A percentile compares a stretch with the other conserved stretches of the same genome.
Conservation (phyloP, 805 yeast species). For the Candida easanensis region DNA sequence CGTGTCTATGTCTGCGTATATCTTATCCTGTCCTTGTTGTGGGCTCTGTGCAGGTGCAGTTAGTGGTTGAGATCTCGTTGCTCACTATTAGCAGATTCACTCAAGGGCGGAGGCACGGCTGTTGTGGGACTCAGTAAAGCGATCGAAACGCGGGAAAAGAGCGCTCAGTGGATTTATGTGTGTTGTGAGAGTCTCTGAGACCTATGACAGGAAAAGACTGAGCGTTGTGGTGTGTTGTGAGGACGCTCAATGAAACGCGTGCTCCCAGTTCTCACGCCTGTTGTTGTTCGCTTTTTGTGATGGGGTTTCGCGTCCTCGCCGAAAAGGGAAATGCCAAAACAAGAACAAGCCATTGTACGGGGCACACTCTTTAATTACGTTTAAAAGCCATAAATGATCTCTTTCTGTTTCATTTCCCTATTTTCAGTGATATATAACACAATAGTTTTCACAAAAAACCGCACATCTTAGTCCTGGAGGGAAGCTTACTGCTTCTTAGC, state of each 20-base stretch:
- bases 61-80: too few relatives aligned
- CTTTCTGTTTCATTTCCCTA: too few relatives aligned
- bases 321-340: conserved; percentile 10
- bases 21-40: background rate
- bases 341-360: background rate
- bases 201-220: background rate
- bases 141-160: background rate
- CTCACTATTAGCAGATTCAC: too few relatives aligned
- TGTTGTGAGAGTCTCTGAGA: background rate
- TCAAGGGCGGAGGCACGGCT: background rate
- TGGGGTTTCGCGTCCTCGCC: conserved; percentile 12
- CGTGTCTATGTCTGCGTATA: background rate
- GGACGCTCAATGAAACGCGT: background rate
- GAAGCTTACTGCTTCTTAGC: conserved; percentile 26
- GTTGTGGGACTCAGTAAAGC: background rate
- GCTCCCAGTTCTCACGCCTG: background rate
- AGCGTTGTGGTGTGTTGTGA: background rate
- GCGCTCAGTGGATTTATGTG: background rate
- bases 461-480: too few relatives aligned
- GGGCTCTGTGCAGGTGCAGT: too few relatives aligned
- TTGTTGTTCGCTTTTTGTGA: conserved; percentile 9
- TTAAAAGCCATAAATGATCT: too few relatives aligned
- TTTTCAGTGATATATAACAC: background rate
- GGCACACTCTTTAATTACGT: background rate
- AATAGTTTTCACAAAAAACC: too few relatives aligned